Conservation (phyloP, 345 rosid species). For the Atalantia buxifolia region DNA sequence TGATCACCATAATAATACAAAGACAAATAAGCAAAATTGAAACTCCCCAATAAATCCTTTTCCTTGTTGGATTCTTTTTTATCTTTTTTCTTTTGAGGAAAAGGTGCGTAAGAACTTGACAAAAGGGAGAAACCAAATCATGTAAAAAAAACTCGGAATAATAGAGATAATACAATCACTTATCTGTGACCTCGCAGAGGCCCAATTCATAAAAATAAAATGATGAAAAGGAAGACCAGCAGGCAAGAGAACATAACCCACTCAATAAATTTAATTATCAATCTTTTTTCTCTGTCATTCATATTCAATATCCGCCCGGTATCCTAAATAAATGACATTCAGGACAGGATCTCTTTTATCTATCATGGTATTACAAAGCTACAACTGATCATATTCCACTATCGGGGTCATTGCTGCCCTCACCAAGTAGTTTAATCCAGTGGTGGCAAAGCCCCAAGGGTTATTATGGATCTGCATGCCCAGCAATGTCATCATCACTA, state of each 20-base stretch:
- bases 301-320: not conserved
- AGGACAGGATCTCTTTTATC: slow-evolving; percentile 4
- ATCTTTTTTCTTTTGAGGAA: not conserved
- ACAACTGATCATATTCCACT: slow-evolving; percentile 12
- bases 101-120: not conserved
- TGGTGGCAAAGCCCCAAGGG: not conserved
- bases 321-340: slow-evolving; percentile 9
- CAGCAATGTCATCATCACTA: slow-evolving; percentile 57
- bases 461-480: slow-evolving; percentile 52
- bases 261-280: slow-evolving; percentile 8
- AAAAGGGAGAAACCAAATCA: not conserved
- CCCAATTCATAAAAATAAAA: not conserved
- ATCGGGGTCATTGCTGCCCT: slow-evolving; percentile 6
- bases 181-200: not conserved
- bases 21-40: not conserved
- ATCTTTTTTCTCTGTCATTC: slow-evolving; percentile 5
- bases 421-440: not conserved
- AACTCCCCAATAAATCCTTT: not conserved
- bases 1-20: not conserved
- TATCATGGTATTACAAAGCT: slow-evolving; percentile 19
- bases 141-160: not conserved
- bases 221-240: not conserved
- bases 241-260: not conserved
- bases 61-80: not conserved
- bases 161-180: not conserved